Evolutionary conservation across 2,329 filamentous ascomycete species (phyloP), one percentile per base, ranked within the genome.

Genomic region (Domatiomyces globalis): DNA sequence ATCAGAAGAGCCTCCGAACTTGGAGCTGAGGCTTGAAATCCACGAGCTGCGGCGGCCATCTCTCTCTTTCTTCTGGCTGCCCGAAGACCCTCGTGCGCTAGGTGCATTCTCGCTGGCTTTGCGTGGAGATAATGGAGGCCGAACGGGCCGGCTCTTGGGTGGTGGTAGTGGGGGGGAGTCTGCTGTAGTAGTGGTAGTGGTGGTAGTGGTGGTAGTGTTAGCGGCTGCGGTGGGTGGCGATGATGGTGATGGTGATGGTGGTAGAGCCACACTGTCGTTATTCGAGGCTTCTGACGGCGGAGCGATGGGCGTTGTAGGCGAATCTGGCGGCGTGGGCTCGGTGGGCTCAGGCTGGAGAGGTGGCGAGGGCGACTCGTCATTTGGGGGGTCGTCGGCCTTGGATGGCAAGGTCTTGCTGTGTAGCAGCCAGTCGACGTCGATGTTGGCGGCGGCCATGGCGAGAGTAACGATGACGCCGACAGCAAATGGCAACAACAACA

Each of bases 341-440:
- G 4, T 52, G 20, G 18, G 56, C 53, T 42, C 58, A 58, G 22
- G 54, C 45, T 49, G 58, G 45, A 15, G 50, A 20, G 42, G 51
- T 48, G 25, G 42, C 43, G 45, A 56, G 51, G 7, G 58, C 43
- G 18, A 58, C 51, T 18, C 51, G 47, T 18, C 43, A n/a, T n/a
- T n/a, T n/a, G n/a, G n/a, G n/a, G n/a, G n/a, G n/a, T n/a, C n/a
- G n/a, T n/a, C n/a, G n/a, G n/a, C n/a, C 43, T 45, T 45, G 60
- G 46, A 17, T 47, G 55, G 45, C 58, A 57, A 45, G 54, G 49
- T 39, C 83, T 85, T 88, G 57, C 82, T 80, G 65, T 85, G 84
- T 69, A 92, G 85, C 73, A 94, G 84, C 87, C 87, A 94, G 69
- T 84, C 88, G 64, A 94, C 87, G 69, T 94, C 87, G 63, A 94